Conservation (phyloP, 805 yeast genomes). For the Peterozyma toletana region DNA sequence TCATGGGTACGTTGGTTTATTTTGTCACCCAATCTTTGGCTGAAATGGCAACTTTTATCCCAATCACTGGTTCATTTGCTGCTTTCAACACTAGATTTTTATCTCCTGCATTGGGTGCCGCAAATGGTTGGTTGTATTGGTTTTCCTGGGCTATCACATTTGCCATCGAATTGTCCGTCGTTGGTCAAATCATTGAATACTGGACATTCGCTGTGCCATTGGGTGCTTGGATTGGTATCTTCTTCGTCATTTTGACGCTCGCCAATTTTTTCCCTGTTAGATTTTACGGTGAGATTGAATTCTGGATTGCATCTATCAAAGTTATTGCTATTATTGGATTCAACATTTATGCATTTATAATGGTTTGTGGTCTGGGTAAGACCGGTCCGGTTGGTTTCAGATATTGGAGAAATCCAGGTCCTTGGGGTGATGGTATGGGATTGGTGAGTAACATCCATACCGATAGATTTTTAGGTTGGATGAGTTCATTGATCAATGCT, state of each 20-base stretch:
- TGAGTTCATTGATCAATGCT: slow-evolving; percentile 60
- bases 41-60: slow-evolving; percentile 75
- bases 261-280: slow-evolving; percentile 62
- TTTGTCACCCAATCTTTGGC: slow-evolving; percentile 68
- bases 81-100: slow-evolving; percentile 64
- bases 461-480: slow-evolving; percentile 63
- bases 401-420: slow-evolving; percentile 76
- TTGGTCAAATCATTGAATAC: slow-evolving; percentile 56
- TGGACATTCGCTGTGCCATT: slow-evolving; percentile 69
- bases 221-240: slow-evolving; percentile 67
- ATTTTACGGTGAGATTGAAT: slow-evolving; percentile 69
- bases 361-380: slow-evolving; percentile 61
- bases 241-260: slow-evolving; percentile 46
- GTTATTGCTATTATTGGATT: slow-evolving; percentile 68
- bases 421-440: slow-evolving; percentile 62
- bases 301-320: slow-evolving; percentile 65
- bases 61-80: slow-evolving; percentile 61
- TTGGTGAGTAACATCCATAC: slow-evolving; percentile 39
- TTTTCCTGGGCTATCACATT: slow-evolving; percentile 73
- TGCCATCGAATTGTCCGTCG: slow-evolving; percentile 66
- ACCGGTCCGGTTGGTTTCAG: slow-evolving; percentile 72
- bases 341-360: slow-evolving; percentile 55
- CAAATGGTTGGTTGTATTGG: slow-evolving; percentile 71
- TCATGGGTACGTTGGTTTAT: slow-evolving; percentile 60
- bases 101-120: slow-evolving; percentile 66